Conservation (phyloP, 2,329 filamentous ascomycete genomes). For the Ophiocordyceps camponoti-saundersi region DNA sequence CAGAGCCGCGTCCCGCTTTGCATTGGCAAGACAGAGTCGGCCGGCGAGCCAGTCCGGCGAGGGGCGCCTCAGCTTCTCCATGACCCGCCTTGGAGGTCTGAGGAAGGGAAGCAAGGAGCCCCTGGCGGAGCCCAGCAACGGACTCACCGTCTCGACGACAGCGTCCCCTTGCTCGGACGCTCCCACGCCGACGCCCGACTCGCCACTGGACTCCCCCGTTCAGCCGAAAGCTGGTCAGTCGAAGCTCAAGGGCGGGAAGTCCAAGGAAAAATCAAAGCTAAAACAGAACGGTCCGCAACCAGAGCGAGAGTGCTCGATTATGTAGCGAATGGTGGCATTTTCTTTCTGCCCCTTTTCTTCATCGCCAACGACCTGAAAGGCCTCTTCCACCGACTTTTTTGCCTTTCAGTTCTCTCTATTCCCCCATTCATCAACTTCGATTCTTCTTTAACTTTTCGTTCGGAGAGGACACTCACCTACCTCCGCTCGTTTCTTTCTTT, state of each 20-base stretch:
- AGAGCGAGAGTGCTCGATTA: slow-evolving; percentile 30
- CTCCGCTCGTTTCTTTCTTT: too few relatives aligned
- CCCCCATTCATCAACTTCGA: too few relatives aligned
- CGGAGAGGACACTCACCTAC: too few relatives aligned
- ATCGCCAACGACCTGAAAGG: too few relatives aligned
- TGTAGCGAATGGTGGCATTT: slow-evolving; percentile 20
- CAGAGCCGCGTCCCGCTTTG: slow-evolving; percentile 38
- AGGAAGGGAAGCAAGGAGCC: slow-evolving; percentile 33
- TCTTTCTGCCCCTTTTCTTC: too few relatives aligned
- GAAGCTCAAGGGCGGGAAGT: slow-evolving; percentile 17
- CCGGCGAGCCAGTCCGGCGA: slow-evolving; percentile 42
- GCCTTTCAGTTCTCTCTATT: too few relatives aligned
- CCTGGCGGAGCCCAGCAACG: slow-evolving; percentile 10
- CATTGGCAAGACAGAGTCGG: slow-evolving; percentile 30
- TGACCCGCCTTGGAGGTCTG: slow-evolving; percentile 35
- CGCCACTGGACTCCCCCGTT: slow-evolving; percentile 3
- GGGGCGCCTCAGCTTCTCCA: slow-evolving; percentile 37
- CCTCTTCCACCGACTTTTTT: too few relatives aligned
- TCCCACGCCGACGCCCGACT: slow-evolving; percentile 6
- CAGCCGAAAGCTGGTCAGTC: slow-evolving; percentile 6
- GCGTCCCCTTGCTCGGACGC: slow-evolving; percentile 6
- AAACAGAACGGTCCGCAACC: slow-evolving; percentile 18
- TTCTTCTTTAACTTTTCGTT: too few relatives aligned
- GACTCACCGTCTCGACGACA: slow-evolving; percentile 7
- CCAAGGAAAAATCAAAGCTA: slow-evolving; percentile 20